Conservation (phyloP, 192 early-diverging fungal genomes). For the Lobosporangium transversale region DNA sequence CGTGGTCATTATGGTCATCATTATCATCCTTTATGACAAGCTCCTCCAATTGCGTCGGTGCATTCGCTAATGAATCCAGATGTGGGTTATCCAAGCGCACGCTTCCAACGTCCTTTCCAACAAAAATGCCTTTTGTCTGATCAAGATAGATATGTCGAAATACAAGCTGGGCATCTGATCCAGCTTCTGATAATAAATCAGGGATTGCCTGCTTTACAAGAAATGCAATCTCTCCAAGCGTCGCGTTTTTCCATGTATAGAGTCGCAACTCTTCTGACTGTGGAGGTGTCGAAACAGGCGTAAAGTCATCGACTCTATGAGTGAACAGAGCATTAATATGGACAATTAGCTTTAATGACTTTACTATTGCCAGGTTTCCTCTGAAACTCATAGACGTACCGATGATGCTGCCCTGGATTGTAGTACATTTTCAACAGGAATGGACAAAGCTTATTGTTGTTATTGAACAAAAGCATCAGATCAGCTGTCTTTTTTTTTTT, state of each 20-base stretch:
- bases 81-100: constrained; percentile 11
- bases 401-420: constrained; percentile 17
- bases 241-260: constrained; percentile 50
- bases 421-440: constrained; percentile 44
- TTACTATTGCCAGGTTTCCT: background rate
- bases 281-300: constrained; percentile 20
- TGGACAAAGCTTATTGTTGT: constrained; percentile 20
- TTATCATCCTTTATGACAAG: constrained; percentile 26
- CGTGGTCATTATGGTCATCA: too few relatives aligned
- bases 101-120: constrained; percentile 27
- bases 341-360: background rate
- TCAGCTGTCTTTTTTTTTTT: background rate
- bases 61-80: background rate
- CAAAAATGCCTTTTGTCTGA: constrained; percentile 5
- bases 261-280: constrained; percentile 27
- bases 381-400: constrained; percentile 3
- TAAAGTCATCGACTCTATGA: constrained; percentile 16
- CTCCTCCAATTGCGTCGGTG: background rate
- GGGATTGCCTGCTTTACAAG: constrained; percentile 41
- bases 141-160: constrained; percentile 45
- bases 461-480: background rate
- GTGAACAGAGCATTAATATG: background rate
- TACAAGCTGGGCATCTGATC: constrained; percentile 14
- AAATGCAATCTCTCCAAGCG: constrained; percentile 35
- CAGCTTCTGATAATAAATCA: constrained; percentile 8